These are phyloP conservation scores for Mortierella sp. DNA, from an alignment of 371 early-diverging fungal genomes.

Conservation along the genomic window DNA sequence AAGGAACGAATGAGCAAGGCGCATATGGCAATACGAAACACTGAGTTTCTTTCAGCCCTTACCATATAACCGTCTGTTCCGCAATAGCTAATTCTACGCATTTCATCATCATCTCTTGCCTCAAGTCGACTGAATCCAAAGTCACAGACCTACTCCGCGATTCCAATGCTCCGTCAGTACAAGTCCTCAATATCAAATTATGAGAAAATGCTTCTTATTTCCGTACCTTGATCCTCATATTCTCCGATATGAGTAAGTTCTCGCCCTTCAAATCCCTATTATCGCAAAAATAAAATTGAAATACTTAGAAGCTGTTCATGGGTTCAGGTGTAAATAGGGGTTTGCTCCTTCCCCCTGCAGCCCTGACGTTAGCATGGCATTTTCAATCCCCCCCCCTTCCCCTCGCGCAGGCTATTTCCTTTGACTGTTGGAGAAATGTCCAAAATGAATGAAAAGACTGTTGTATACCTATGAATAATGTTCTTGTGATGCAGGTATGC, in stretches of 20 bases:
- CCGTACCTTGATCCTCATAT: constrained; percentile 55
- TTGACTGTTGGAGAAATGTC: not conserved
- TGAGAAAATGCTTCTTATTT: not conserved
- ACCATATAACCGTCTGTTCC: constrained; percentile 66
- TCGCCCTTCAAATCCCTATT: constrained; percentile 52
- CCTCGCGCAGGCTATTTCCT: not conserved
- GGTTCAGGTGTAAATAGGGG: constrained; percentile 4
- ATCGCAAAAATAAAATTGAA: not conserved
- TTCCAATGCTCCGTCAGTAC: not conserved
- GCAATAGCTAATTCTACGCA: constrained; percentile 67
- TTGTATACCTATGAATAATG: constrained; percentile 66
- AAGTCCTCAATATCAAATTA: not conserved
- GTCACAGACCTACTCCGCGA: constrained; percentile 64
- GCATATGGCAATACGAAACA: not conserved
- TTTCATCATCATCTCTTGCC: constrained; percentile 59
- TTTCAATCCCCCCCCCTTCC: not conserved
- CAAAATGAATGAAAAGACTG: not conserved
- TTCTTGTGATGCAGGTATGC: constrained; percentile 68
- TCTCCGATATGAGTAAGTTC: constrained; percentile 51
- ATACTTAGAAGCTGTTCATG: constrained; percentile 4
- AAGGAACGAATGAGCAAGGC: not conserved
- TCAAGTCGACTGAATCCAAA: constrained; percentile 68
- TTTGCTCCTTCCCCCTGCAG: not conserved
- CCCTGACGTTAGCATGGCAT: constrained; percentile 9
- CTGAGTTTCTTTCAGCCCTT: not conserved